Base-by-base conservation (phyloP, 768 basidiomycete species). In the Kwoniella sp. region DNA sequence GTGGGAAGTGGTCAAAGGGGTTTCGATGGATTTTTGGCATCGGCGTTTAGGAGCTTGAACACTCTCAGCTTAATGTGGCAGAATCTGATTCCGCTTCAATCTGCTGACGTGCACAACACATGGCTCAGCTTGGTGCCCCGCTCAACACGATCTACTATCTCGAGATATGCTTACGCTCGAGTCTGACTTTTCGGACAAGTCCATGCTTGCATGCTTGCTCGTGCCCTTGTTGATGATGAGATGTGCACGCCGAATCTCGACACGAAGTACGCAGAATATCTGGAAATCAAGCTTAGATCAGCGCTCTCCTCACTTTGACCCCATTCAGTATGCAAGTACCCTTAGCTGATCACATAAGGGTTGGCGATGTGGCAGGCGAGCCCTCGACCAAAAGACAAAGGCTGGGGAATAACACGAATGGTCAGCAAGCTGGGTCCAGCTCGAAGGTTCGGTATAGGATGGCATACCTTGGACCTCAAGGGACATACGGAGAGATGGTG, bases 401-500 rank as follows among this genome's bases (percentile, higher is more conserved):
- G 34, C 23, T 55, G 12, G 54, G 11, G 11, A 37, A 25, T 57
- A 29, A 31, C 3, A 9, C 41, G 41, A 11, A 57, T 57, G 56
- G 23, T 23, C 29, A 15, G 48, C 11, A 28, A 41, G 31, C 28
- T 31, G 31, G 37, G 37, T 48, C 34, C 1, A 51, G 52, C 1
- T 11, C 31, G 28, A 22, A 8, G 28, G 28, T 28, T 4, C n/a
- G n/a, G n/a, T 52, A 52, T 37, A 63, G 8, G 28, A 65, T 74
- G 38, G 75, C 73, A 17, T 78, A 74, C 47, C 69, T 78, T 4
- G 77, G 77, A 47, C 77, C 77, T 26, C 45, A 38, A 9, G 73
- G 74, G 11, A 76, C 77, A 22, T 78, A 78, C 53, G 74, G 77
- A 13, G 70, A 76, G 53, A 73, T 74, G 66, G 76, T 74, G 22